Percentiles rank a stretch among this genome's conserved stretches.
Conservation (phyloP, 2,329 filamentous ascomycete genomes). For the Monosporascus sp. region DNA sequence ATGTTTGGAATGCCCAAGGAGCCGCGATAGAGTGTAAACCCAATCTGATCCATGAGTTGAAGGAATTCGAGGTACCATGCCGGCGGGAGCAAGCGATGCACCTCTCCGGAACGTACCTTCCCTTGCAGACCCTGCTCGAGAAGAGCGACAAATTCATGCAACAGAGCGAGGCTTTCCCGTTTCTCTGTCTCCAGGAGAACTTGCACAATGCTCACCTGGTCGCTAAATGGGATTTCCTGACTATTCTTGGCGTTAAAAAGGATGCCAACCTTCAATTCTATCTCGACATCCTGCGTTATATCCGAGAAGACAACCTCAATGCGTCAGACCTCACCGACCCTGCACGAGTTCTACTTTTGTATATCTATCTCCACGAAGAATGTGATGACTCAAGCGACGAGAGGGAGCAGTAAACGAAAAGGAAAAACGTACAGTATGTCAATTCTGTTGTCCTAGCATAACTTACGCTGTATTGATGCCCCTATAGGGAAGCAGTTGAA, state of each 20-base stretch:
- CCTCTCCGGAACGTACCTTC: conserved; percentile 2
- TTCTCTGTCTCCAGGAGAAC: not conserved
- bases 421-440: no score
- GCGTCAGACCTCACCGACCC: not conserved
- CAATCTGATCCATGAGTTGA: no score
- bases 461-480: no score
- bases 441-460: no score
- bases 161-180: not conserved
- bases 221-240: not conserved
- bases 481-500: no score
- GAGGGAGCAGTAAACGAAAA: no score
- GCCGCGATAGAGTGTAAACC: no score
- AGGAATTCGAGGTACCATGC: no score
- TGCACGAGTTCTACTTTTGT: not conserved
- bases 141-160: conserved; percentile 1
- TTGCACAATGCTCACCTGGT: not conserved
- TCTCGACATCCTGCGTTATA: not conserved
- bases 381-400: no score
- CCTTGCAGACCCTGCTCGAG: not conserved
- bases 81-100: no score
- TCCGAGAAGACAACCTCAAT: not conserved
- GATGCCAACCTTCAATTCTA: not conserved
- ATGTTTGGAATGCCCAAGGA: no score
- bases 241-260: not conserved
- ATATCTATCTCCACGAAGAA: not conserved